Evolutionary conservation across 2,329 filamentous ascomycete species (phyloP).

Genomic region (Sporothrix curviconia): DNA sequence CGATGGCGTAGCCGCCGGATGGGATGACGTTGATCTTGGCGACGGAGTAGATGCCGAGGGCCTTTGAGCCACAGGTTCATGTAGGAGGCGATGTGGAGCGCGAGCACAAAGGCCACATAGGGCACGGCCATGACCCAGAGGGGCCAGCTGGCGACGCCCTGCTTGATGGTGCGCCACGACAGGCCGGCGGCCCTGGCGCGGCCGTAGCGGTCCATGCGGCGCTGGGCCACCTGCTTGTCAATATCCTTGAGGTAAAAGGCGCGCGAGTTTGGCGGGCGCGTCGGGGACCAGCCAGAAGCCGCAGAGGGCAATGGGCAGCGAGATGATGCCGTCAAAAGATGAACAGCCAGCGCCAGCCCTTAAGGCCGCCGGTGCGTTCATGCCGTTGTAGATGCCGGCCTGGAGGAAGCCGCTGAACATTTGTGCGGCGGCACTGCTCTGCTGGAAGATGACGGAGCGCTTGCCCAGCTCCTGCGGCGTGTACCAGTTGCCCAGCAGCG

Average conservation of each 20-base stretch:
- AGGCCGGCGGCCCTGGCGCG: not conserved
- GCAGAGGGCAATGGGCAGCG: constrained; percentile 44
- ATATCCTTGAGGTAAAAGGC: constrained; percentile 2
- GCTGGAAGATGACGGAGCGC: constrained; percentile 36
- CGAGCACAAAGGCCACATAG: constrained; percentile 27
- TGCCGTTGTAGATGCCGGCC: constrained; percentile 31
- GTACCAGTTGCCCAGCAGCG: constrained; percentile 38
- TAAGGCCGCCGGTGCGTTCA: constrained; percentile 32
- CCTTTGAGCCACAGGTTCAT: not conserved
- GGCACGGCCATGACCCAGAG: constrained; percentile 18
- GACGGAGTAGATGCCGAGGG: constrained; percentile 17
- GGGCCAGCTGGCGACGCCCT: not conserved
- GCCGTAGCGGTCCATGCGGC: not conserved
- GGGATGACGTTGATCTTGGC: constrained; percentile 24
- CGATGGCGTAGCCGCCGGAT: constrained; percentile 22
- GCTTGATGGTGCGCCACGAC: not conserved
- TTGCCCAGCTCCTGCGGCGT: constrained; percentile 33
- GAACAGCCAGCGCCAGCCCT: constrained; percentile 61
- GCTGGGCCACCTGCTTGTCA: not conserved
- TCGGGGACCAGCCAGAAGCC: constrained; percentile 71
- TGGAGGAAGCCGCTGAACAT: constrained; percentile 33
- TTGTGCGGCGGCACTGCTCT: constrained; percentile 32
- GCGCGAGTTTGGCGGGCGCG: constrained; percentile 47
- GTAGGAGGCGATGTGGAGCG: not conserved
- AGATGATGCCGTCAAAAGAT: constrained; percentile 59